Evolutionary conservation across 2,329 filamentous ascomycete species (phyloP).

Genomic region (Diaporthe sp.): DNA sequence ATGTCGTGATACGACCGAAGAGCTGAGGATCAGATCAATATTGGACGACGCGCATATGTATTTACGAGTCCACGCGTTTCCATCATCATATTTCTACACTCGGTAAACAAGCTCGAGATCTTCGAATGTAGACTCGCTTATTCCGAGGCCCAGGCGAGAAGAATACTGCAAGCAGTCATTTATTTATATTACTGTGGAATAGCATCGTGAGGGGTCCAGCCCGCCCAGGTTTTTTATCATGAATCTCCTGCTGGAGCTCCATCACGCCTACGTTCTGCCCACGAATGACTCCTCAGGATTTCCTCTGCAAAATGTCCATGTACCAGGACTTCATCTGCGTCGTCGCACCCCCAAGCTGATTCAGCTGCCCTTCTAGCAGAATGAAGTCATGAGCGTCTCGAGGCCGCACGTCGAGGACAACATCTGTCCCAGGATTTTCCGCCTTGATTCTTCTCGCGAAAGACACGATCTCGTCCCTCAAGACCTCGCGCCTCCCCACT

Average conservation of each 20-base stretch:
- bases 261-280: not conserved
- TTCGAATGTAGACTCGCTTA: too few relatives aligned
- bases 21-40: not conserved
- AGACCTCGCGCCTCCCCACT: slow-evolving; percentile 48
- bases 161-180: too few relatives aligned
- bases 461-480: slow-evolving; percentile 47
- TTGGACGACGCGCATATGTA: not conserved
- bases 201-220: not conserved
- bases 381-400: slow-evolving; percentile 51
- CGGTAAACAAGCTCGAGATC: too few relatives aligned
- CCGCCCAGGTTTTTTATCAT: not conserved
- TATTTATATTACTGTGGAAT: not conserved
- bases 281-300: not conserved
- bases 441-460: slow-evolving; percentile 43
- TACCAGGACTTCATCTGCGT: slow-evolving; percentile 20
- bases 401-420: slow-evolving; percentile 46
- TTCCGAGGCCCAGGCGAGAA: not conserved
- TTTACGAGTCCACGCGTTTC: not conserved
- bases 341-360: not conserved
- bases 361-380: slow-evolving; percentile 44
- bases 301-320: not conserved
- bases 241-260: not conserved
- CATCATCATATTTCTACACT: too few relatives aligned
- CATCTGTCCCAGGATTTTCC: slow-evolving; percentile 40
- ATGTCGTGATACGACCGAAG: not conserved